These are phyloP conservation scores for Calonectria crousiana DNA, from an alignment of 2,329 filamentous ascomycete genomes.

Conservation along the genomic window DNA sequence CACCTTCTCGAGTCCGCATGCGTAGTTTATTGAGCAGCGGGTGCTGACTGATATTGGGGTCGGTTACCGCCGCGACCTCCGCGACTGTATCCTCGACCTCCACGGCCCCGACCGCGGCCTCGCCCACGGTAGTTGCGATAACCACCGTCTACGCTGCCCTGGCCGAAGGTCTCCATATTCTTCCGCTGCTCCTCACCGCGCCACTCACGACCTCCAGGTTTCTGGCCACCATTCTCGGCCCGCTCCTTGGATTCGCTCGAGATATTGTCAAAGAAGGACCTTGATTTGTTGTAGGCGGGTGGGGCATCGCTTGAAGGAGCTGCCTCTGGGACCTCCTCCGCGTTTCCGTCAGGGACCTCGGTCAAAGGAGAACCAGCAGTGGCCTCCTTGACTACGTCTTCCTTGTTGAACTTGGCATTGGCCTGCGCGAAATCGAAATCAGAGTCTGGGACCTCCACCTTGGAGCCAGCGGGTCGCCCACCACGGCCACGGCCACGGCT, in stretches of 20 bases:
- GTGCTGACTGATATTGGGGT: slow-evolving; percentile 46
- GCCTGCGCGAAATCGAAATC: slow-evolving; percentile 89
- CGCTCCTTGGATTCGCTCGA: slow-evolving; percentile 93
- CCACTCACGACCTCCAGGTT: slow-evolving; percentile 87
- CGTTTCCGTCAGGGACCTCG: slow-evolving; percentile 60
- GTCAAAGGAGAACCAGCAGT: slow-evolving; percentile 79
- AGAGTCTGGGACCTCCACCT: slow-evolving; percentile 88
- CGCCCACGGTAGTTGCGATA: slow-evolving; percentile 84
- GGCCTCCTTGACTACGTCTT: slow-evolving; percentile 83
- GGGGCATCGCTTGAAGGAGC: slow-evolving; percentile 57
- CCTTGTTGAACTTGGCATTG: slow-evolving; percentile 63
- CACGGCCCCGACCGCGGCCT: slow-evolving; percentile 77
- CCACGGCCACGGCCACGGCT: slow-evolving; percentile 65
- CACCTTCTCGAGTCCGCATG: not conserved
- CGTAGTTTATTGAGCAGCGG: slow-evolving; percentile 43
- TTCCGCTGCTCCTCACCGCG: slow-evolving; percentile 92
- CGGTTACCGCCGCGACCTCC: slow-evolving; percentile 56
- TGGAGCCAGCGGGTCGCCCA: slow-evolving; percentile 63
- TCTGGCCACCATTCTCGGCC: slow-evolving; percentile 76
- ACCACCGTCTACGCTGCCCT: slow-evolving; percentile 90
- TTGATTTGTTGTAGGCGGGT: slow-evolving; percentile 83
- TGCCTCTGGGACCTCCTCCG: slow-evolving; percentile 54
- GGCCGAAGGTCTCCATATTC: slow-evolving; percentile 98
- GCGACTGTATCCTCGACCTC: slow-evolving; percentile 54
- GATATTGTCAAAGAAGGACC: slow-evolving; percentile 98